Percentiles rank a stretch among this genome's conserved stretches.
These are phyloP conservation scores for Serendipita vermifera DNA, from an alignment of 768 basidiomycete genomes.

Conservation along the genomic window DNA sequence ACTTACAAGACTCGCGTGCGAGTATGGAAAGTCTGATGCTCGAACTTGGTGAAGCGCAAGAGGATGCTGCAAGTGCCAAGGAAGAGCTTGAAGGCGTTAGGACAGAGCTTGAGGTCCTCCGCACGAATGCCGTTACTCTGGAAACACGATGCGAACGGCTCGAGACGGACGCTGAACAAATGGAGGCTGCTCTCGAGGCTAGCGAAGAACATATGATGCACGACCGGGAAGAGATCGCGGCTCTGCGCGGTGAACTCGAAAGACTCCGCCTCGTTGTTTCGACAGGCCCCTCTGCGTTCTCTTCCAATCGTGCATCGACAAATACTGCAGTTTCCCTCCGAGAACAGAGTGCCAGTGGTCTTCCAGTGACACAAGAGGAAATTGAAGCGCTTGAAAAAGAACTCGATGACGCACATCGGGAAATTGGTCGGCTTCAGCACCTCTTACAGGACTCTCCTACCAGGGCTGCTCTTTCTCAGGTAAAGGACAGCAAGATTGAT, in stretches of 20 bases:
- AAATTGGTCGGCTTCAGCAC: slow-evolving; percentile 57
- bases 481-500: slow-evolving; percentile 62
- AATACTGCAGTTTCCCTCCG: not conserved
- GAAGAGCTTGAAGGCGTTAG: not conserved
- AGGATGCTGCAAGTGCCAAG: slow-evolving; percentile 38
- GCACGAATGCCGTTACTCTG: slow-evolving; percentile 40
- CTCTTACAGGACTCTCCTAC: slow-evolving; percentile 60
- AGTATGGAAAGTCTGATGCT: slow-evolving; percentile 33
- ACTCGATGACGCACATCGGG: slow-evolving; percentile 61
- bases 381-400: slow-evolving; percentile 58
- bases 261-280: slow-evolving; percentile 19
- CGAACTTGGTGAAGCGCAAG: slow-evolving; percentile 48
- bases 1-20: slow-evolving; percentile 17
- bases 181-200: slow-evolving; percentile 65
- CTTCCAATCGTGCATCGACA: slow-evolving; percentile 21
- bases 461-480: slow-evolving; percentile 62
- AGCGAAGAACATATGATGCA: slow-evolving; percentile 56
- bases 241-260: slow-evolving; percentile 48
- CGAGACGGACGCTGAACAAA: slow-evolving; percentile 44
- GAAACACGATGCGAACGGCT: slow-evolving; percentile 30
- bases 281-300: slow-evolving; percentile 15
- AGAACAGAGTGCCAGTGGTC: slow-evolving; percentile 20
- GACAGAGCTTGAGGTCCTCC: not conserved
- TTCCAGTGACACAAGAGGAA: slow-evolving; percentile 34
- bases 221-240: slow-evolving; percentile 28